Evolutionary conservation across 768 basidiomycete genomes (phyloP), one percentile per base, ranked within the genome.

Genomic region (Boletus sp.): DNA sequence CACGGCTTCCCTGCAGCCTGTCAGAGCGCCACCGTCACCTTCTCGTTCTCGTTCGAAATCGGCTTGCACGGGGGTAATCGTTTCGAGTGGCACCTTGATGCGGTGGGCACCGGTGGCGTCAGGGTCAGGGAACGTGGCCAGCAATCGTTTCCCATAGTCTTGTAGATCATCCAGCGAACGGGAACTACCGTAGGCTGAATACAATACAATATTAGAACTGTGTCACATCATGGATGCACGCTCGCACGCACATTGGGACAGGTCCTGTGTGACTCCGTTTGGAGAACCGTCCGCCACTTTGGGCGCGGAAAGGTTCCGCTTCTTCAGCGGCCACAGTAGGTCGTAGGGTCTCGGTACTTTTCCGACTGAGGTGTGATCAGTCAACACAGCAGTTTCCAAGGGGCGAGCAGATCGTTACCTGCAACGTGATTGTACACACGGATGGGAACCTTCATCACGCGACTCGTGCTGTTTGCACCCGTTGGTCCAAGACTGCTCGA

Each of bases 381-480:
- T 54, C 45, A 46, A 24, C 15, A 29, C 8, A 4, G 28, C 28
- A 29, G 18, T 28, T 4, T 14, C 17, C 60, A 44, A 42, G 47
- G 51, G 10, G 24, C 39, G 28, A 10, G 33, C 14, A 55, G 36
- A 8, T 30, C 85, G 49, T n/a, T 62, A 94, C 94, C 83, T 46
- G 83, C 76, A 55, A 97, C 90, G 61, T 94, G 78, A 56, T 92
- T 94, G 74, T 97, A 98, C 6, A 98, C 78, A 24, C 94, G 77
- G 45, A 99, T 87, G 0, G 96, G 96, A 1, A 98, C 89, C 50
- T 89, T 90, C 88, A 96, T 92, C 3, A 94, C 82, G 35, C 85
- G 76, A 71, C 90, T 89, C 54, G 78, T 77, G 64, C 83, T 83
- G 60, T 77, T 81, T 36, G 72, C 76, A 44, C 76, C 77, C 12